These are phyloP conservation scores for Lotmaria passim DNA, from an alignment of 208 protist species.

Conservation along the genomic window DNA sequence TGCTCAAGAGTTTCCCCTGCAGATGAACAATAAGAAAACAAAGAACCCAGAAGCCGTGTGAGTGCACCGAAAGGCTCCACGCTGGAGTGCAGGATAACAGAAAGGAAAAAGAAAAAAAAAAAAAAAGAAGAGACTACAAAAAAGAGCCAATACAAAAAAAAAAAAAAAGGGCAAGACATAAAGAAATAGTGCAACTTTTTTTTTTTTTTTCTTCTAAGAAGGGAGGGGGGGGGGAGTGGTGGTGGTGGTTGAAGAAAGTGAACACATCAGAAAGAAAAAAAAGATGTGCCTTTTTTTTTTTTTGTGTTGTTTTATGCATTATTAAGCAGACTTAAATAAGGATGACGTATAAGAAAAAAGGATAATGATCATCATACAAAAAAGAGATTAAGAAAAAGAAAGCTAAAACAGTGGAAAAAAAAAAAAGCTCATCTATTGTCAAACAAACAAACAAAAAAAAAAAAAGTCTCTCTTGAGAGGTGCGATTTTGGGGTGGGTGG, in stretches of 20 bases:
- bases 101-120: slow-evolving; percentile 20
- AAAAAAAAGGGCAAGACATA: background rate
- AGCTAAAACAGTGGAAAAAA: slow-evolving; percentile 10
- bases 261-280: background rate
- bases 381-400: slow-evolving; percentile 23
- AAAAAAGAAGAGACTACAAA: slow-evolving; percentile 17
- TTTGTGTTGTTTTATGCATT: too few relatives aligned
- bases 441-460: background rate
- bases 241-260: background rate
- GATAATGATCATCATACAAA: slow-evolving; percentile 16
- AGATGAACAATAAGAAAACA: background rate
- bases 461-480: too few relatives aligned
- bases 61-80: background rate
- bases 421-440: background rate
- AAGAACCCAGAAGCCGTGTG: background rate
- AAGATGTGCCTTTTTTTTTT: too few relatives aligned
- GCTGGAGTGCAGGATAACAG: background rate
- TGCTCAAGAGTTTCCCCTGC: background rate
- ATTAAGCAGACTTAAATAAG: slow-evolving; percentile 19
- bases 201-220: too few relatives aligned
- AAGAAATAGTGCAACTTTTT: too few relatives aligned
- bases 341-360: slow-evolving; percentile 8
- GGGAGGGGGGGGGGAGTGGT: background rate
- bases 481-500: too few relatives aligned
- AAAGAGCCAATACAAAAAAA: background rate